Conservation (phyloP, 2,329 filamentous ascomycete genomes). For the Cyphellophora attinorum region DNA sequence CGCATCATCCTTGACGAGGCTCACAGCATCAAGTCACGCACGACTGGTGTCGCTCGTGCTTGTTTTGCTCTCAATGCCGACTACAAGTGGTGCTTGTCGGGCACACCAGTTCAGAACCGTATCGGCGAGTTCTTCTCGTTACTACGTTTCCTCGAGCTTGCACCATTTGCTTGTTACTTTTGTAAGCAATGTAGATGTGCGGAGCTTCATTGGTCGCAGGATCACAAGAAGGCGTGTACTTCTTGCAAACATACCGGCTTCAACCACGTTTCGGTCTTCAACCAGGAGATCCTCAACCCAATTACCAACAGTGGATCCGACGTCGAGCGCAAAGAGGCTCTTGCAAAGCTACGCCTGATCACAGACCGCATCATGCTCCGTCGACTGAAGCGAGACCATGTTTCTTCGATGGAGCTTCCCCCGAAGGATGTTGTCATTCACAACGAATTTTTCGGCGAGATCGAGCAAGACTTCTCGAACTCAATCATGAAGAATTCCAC, state of each 20-base stretch:
- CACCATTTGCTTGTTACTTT: conserved; percentile 85
- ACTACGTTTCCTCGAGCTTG: conserved; percentile 79
- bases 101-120: conserved; percentile 90
- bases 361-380: conserved; percentile 93
- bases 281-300: conserved; percentile 88
- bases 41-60: conserved; percentile 84
- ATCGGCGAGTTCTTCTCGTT: conserved; percentile 97
- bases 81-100: conserved; percentile 93
- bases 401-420: conserved; percentile 88
- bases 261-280: conserved; percentile 73
- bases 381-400: conserved; percentile 87
- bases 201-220: conserved; percentile 72
- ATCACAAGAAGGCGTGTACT: conserved; percentile 60
- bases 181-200: conserved; percentile 81
- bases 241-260: conserved; percentile 58
- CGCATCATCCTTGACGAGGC: conserved; percentile 90
- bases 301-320: conserved; percentile 47
- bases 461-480: conserved; percentile 87
- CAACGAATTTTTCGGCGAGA: conserved; percentile 92
- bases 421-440: conserved; percentile 89
- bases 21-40: conserved; percentile 77
- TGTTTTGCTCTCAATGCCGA: conserved; percentile 82
- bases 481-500: conserved; percentile 91
- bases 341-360: conserved; percentile 74
- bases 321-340: conserved; percentile 55